Base-by-base conservation (phyloP, 2,329 filamentous ascomycete species). In the Phaeosphaeria sp. region DNA sequence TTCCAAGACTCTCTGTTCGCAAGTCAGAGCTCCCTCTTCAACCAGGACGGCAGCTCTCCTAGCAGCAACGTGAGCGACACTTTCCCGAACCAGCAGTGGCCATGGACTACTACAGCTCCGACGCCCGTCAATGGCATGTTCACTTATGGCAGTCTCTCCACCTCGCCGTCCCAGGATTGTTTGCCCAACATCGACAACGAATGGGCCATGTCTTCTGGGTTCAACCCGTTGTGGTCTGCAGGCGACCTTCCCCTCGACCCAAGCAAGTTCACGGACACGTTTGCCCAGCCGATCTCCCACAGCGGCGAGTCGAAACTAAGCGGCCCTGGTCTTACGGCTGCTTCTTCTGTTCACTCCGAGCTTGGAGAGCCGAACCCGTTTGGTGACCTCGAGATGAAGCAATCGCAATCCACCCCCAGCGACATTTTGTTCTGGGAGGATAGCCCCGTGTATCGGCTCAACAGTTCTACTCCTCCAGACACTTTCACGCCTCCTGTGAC, bases 291-390 rank as follows among this genome's bases (percentile, higher is more conserved):
- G 2, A 72, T 76, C 15, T 79, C 77, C 9, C 74, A 78, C 46
- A 78, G 76, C 52, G 77, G 77, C 22, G 77, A 79, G 57, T 79
- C 77, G 0, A 77, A 74, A 49, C 72, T 74, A 45, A 78, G 77
- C 58, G 72, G 70, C 15, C 77, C 77, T 25, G 76, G 75, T 25
- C 72, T 79, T 6, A 77, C 77, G n/a, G 72, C 69, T 22, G 72
- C 75, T 21, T 78, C 77, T 20, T 78, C 77, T n/a, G 67, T 72
- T 18, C 77, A 78, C 39, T 79, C 77, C 15, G 77, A 79, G 49
- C 68, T 76, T 49, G 77, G 74, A 33, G 77, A 78, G 22, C 65
- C 71, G 18, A 60, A 63, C 11, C 59, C 71, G 13, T 74, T 76
- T 39, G 69, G 67, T 45, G 74, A 78, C 33, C n/a, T 77, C 57